Evolutionary conservation across 1,284 basidiomycete species (phyloP), one percentile per base, ranked within the genome.

Genomic region (Termitomyces sp.): DNA sequence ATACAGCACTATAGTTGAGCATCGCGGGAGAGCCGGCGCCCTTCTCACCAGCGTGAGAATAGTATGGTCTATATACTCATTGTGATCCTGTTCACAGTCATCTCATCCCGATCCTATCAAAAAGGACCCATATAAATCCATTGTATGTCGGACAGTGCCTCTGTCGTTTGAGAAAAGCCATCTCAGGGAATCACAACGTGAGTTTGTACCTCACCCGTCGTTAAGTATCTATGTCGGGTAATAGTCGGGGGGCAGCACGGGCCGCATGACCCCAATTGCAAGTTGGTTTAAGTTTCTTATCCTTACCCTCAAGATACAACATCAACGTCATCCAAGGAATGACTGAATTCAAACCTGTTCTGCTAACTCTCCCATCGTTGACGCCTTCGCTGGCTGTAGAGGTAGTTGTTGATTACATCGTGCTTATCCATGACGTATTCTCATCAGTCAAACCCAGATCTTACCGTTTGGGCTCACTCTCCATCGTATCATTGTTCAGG

Each of bases 391-490:
- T 87, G 53, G 80, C 79, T 8, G 65, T 84, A 21, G 83, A 86
- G 77, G 82, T 80, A 61, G n/a, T 52, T 67, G 21, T 40, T 50
- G 41, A 28, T 30, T 13, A 45, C 5, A 41, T 49, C 13, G 10
- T 17, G 8, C n/a, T 44, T 28, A 26, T 24, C 24, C 26, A 42
- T 36, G 36, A 50, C 44, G 50, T 56, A 30, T 28, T 48, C 46
- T 55, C 5, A 42, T 47, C 38, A 42, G 10, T 48, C 33, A 52
- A 44, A 41, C 50, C 28, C 50, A 87, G 84, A 69, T 88, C 57
- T 72, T 88, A 39, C 85, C 86, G 5, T 73, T 78, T 61, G 86
- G 86, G 9, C 68, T 88, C 56, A 86, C 84, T 10, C 73, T 89
- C 54, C 83, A 88, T 64, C 77, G 79, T 38, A 69, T 88, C 59